Evolutionary conservation across 129 eudicot species (phyloP), one percentile per base, ranked within the genome.

Genomic region (Ambrosia trifida): DNA sequence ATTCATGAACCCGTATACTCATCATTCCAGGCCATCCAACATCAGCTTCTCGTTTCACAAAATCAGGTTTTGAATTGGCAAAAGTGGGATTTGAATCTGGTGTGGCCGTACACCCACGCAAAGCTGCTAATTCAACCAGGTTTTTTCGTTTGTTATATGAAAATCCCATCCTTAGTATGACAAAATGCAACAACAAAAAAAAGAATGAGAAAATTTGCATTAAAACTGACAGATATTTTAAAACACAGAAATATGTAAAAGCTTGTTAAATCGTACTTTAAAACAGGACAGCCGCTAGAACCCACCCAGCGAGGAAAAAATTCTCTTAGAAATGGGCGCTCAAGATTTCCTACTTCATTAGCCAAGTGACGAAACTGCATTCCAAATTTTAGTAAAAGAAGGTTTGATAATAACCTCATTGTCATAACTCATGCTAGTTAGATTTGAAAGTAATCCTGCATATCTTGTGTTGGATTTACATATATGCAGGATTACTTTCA

Each of bases 11-110:
- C 64, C 96, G 75, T 64, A 94, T 90, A 70, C 97, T 94, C 97
- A 94, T 94, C 97, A 94, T 89, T 64, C 98, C 98, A 40, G 98
- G 98, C 97, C 97, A 89, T 64, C 98, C 97, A 70, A 72, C 83
- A 73, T 80, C 92, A 69, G 83, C 85, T 66, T 89, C 98, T 13
- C 87, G 88, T 65, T 85, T 93, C 60, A 78, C 88, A 67, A 87
- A 77, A 69, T 89, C 95, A 4, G 78, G 67, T 49, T 83, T 94
- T 62, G 84, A 35, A 72, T 74, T 79, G 50, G 78, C 35, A 72
- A 76, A 45, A 8, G 74, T 52, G 13, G 74, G 64, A 74, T 66
- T 78, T 38, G 88, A 24, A 57, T 84, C 95, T 31, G 93, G 84
- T 38, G 80, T 72, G 40, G 92, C 82, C 32, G 98, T 94, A 80